These are phyloP conservation scores for Eremochloa ophiuroides DNA, from an alignment of 176 grass and related monocot genomes.

Conservation along the genomic window DNA sequence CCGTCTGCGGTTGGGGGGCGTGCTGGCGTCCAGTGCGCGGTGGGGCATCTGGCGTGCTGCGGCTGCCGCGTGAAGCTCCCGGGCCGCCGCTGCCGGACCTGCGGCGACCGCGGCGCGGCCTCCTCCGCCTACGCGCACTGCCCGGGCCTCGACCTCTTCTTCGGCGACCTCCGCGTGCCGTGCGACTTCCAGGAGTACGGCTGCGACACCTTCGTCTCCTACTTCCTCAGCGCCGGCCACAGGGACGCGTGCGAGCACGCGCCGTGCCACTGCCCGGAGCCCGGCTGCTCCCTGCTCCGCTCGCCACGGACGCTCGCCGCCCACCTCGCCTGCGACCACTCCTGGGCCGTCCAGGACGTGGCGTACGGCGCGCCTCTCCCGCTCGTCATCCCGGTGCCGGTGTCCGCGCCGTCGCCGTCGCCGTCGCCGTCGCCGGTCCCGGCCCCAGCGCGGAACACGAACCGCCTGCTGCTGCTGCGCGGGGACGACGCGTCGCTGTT, in stretches of 20 bases:
- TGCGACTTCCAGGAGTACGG: not conserved
- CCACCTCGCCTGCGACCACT: not conserved
- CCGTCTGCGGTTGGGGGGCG: not conserved
- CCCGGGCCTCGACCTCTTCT: not conserved
- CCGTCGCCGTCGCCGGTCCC: not conserved
- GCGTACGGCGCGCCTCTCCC: not conserved
- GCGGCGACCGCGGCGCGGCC: not conserved
- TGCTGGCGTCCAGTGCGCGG: not conserved
- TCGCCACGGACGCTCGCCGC: not conserved
- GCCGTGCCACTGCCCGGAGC: constrained; percentile 15
- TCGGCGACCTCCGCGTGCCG: not conserved
- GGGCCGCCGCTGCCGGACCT: not conserved
- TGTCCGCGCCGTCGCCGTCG: not conserved
- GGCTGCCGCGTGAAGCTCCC: constrained; percentile 5
- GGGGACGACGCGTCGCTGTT: not conserved
- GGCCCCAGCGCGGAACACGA: not conserved
- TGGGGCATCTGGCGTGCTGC: constrained; percentile 8
- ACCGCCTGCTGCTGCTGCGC: not conserved
- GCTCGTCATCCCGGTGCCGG: not conserved
- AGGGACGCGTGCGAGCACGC: not conserved
- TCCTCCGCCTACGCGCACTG: not conserved
- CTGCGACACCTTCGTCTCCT: no score
- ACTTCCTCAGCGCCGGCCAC: not conserved
- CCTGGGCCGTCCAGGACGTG: not conserved
- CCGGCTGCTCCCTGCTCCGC: not conserved